phyloP scores from a whole-genome alignment of 2,329 filamentous ascomycete genomes.

The Diaporthe sp. region DNA sequence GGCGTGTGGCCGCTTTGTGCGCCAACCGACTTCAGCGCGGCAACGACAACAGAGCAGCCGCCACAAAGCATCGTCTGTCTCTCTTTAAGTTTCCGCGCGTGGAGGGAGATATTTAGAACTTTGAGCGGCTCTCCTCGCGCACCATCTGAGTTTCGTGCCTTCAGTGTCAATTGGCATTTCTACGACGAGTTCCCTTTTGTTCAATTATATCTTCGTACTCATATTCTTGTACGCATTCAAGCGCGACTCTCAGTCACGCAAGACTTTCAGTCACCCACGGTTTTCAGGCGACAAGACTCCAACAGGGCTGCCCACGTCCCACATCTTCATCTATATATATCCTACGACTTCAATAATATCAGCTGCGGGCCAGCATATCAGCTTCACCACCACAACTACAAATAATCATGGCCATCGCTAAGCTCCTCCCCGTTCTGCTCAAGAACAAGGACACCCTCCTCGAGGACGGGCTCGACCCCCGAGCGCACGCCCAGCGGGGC shows the following conservation, averaged over 20 bases:
- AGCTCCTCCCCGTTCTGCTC: slow-evolving; percentile 35
- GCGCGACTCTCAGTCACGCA: background rate
- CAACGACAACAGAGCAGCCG: background rate
- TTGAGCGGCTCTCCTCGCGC: slow-evolving; percentile 6
- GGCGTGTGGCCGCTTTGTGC: slow-evolving; percentile 26
- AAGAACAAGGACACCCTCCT: slow-evolving; percentile 33
- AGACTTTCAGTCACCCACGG: background rate
- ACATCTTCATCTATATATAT: slow-evolving; percentile 12
- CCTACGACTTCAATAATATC: slow-evolving; percentile 9
- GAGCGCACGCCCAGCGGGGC: slow-evolving; percentile 38
- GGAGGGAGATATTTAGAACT: slow-evolving; percentile 18
- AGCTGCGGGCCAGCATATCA: slow-evolving; percentile 31
- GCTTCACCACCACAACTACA: background rate
- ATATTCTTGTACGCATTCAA: background rate
- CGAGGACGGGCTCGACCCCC: slow-evolving; percentile 39
- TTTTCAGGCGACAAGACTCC: background rate
- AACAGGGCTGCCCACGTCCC: slow-evolving; percentile 13
- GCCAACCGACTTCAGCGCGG: slow-evolving; percentile 8
- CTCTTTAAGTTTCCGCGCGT: background rate
- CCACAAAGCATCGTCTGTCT: slow-evolving; percentile 28
- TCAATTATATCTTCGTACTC: background rate
- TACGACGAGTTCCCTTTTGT: background rate
- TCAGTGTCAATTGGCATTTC: slow-evolving; percentile 1
- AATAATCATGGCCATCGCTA: slow-evolving; percentile 34
- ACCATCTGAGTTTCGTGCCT: background rate